Base-by-base conservation (phyloP, 2,329 filamentous ascomycete genomes). In the Pseudogymnoascus sp. region DNA sequence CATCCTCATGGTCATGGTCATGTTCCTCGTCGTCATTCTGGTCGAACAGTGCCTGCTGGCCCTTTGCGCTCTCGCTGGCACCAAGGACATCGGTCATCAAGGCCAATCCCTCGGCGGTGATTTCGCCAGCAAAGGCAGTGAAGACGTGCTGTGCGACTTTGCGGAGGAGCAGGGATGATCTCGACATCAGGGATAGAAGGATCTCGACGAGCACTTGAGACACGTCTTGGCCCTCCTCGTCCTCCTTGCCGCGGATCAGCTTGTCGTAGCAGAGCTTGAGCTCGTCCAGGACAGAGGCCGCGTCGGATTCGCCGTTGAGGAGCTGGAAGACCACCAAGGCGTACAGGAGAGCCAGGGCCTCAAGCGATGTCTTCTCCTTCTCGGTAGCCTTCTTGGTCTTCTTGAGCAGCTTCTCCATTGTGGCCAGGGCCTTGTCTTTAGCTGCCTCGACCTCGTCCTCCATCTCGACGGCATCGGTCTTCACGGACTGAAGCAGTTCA, bases 111-210 rank as follows among this genome's bases (percentile, higher is more conserved):
- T 88, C 84, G 4, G 81, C 79, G 0, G 88, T 91, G 64, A 97
- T 83, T 62, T 90, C 84, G 12, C 84, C 77, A 2, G 90, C 88
- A 72, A 96, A 96, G 1, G 88, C 86, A 23, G 87, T 84, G 72
- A 97, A 97, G 0, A 96, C 92, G 70, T 94, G 89, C 71, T 93
- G 87, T 5, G 91, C 91, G 61, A 95, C 87, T 69, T 92, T 91
- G 30, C 91, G 85, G 78, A 96, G 90, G 60, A 97, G 79, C 8
- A 87, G 85, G 1, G 92, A 96, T 3, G 88, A 90, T 65, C 91
- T 91, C 0, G 92, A 90, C 2, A 95, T 84, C 76, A 97, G 91
- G 60, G 91, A 90, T n/a, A 97, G 79, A 6, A 99, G 76, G 60
- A 97, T 89, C 70, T 97, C 94, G 2, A 97, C 86, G 7, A 97